These are phyloP conservation scores for Candida maltosa DNA, from an alignment of 805 yeast species.

Conservation along the genomic window DNA sequence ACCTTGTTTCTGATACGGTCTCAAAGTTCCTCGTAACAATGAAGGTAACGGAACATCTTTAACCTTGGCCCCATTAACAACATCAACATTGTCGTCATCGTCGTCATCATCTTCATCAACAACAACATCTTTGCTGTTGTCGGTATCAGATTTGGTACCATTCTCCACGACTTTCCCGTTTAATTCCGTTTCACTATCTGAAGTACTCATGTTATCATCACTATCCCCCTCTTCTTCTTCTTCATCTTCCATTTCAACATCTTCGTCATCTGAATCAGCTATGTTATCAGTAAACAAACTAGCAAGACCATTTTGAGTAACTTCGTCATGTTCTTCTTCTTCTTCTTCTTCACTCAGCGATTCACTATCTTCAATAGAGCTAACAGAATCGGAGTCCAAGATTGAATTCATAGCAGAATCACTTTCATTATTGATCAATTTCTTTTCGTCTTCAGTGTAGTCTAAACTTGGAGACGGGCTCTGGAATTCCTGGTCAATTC, in stretches of 20 bases:
- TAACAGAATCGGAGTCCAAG: slow-evolving; percentile 8
- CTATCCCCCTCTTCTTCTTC: slow-evolving; percentile 8
- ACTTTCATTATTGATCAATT: slow-evolving; percentile 21
- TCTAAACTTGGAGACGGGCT: slow-evolving; percentile 4
- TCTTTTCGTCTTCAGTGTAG: slow-evolving; percentile 32
- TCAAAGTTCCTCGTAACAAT: slow-evolving; percentile 71
- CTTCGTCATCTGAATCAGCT: slow-evolving; percentile 13
- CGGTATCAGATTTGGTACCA: slow-evolving; percentile 15
- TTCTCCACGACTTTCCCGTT: slow-evolving; percentile 9
- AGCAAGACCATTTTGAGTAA: slow-evolving; percentile 5
- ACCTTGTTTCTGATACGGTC: slow-evolving; percentile 95
- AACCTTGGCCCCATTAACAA: slow-evolving; percentile 40
- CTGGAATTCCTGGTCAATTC: slow-evolving; percentile 11
- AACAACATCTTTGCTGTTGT: slow-evolving; percentile 12
- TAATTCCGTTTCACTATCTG: slow-evolving; percentile 6
- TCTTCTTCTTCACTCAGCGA: background rate
- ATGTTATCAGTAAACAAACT: slow-evolving; percentile 11
- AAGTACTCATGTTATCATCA: slow-evolving; percentile 6
- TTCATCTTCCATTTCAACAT: slow-evolving; percentile 5
- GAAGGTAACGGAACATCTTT: slow-evolving; percentile 76
- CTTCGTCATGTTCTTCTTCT: background rate
- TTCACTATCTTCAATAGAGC: slow-evolving; percentile 8
- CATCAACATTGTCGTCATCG: slow-evolving; percentile 22
- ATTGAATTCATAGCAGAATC: slow-evolving; percentile 4
- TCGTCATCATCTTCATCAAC: slow-evolving; percentile 10